These are phyloP conservation scores for Periconia sp. DNA, from an alignment of 2,329 filamentous ascomycete genomes.

Conservation along the genomic window DNA sequence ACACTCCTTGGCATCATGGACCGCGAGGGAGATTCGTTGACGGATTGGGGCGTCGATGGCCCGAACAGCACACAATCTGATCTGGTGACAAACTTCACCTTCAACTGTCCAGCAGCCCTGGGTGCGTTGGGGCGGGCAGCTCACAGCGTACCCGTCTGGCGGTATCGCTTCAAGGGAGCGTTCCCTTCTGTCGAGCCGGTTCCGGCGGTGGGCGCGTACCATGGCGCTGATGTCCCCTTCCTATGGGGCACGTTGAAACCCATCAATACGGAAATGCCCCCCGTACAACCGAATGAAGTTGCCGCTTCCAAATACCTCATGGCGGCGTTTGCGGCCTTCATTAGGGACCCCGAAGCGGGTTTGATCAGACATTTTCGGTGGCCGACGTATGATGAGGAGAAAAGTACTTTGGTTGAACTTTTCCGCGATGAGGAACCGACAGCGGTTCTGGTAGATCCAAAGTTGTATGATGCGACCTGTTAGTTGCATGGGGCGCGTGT, in stretches of 20 bases:
- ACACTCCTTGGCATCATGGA: too few species aligned
- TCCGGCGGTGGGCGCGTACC: conserved; percentile 14
- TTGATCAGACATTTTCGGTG: too few species aligned
- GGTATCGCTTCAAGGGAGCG: conserved; percentile 7
- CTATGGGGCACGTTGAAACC: conserved; percentile 18
- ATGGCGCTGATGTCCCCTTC: conserved; percentile 17
- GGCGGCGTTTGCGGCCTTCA: conserved; percentile 33
- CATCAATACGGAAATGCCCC: neutral
- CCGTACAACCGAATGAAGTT: neutral
- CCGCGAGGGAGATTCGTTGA: too few species aligned
- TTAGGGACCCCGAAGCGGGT: conserved; percentile 21
- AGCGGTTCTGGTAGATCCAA: too few species aligned
- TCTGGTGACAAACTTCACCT: conserved; percentile 3
- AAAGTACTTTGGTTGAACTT: too few species aligned
- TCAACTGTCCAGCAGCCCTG: too few species aligned
- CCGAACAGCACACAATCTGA: conserved; percentile 8
- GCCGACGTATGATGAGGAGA: too few species aligned
- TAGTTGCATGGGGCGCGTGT: too few species aligned
- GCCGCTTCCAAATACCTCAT: conserved; percentile 22
- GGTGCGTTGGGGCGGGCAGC: neutral
- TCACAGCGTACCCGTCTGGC: conserved; percentile 5
- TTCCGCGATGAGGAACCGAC: too few species aligned
- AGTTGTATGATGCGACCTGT: too few species aligned
- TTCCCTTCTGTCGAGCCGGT: conserved; percentile 10
- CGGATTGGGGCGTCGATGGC: neutral